Evolutionary conservation across 495 filamentous ascomycete genomes (phyloP).

Genomic region (Aspergillus leporis): DNA sequence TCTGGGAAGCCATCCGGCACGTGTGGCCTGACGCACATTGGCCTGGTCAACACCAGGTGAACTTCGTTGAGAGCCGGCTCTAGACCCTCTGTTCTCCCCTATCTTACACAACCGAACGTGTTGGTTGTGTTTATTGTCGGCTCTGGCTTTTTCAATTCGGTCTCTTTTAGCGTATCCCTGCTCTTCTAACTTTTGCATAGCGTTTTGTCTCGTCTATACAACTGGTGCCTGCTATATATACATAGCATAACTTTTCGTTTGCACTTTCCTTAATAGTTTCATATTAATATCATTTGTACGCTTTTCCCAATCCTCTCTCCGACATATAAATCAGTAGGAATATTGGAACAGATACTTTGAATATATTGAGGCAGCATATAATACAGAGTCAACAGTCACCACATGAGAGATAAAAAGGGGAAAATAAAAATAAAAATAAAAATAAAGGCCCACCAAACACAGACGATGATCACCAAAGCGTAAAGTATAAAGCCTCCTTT

Average conservation of each 20-base stretch:
- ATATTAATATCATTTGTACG: neutral
- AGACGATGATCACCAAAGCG: constrained; percentile 2
- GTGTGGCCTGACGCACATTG: constrained; percentile 85
- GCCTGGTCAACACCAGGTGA: constrained; percentile 67
- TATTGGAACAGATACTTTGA: constrained; percentile 9
- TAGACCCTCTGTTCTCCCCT: constrained; percentile 27
- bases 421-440: too few relatives aligned
- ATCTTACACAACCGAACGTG: neutral
- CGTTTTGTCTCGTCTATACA: neutral
- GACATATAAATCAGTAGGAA: neutral
- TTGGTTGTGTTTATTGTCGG: neutral
- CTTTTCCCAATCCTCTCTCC: neutral
- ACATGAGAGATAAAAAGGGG: constrained; percentile 6
- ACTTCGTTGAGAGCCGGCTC: constrained; percentile 62
- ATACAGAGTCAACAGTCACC: constrained; percentile 19
- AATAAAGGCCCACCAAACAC: constrained; percentile 2
- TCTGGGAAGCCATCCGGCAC: constrained; percentile 82
- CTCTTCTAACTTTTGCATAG: neutral
- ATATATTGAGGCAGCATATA: constrained; percentile 19
- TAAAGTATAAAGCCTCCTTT: constrained; percentile 5
- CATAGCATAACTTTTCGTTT: neutral
- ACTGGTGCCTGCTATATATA: constrained; percentile 2
- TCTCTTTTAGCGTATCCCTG: constrained; percentile 8
- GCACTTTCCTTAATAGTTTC: neutral
- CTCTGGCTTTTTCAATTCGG: constrained; percentile 4